Percentiles rank a stretch among this genome's conserved stretches.
Conservation (phyloP, 1,284 basidiomycete genomes). For the Meripilus lineatus region DNA sequence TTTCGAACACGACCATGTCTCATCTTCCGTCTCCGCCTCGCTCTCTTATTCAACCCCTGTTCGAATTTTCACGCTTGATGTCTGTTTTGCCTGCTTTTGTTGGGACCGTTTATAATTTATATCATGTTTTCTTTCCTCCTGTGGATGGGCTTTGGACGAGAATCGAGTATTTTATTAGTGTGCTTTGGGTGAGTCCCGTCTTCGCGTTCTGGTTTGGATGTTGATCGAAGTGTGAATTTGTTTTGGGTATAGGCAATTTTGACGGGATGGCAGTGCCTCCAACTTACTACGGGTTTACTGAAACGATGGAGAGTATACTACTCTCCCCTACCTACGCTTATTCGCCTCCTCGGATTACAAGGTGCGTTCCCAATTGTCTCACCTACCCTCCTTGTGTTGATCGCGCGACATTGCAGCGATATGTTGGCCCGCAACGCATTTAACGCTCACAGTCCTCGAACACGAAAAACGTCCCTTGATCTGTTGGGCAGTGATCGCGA, state of each 20-base stretch:
- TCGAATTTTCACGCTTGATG: conserved; percentile 52
- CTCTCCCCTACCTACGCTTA: conserved; percentile 72
- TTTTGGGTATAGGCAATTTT: conserved; percentile 51
- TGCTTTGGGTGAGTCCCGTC: conserved; percentile 54
- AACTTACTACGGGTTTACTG: conserved; percentile 74
- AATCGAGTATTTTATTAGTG: conserved; percentile 57
- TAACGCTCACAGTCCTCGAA: conserved; percentile 67
- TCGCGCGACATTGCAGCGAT: conserved; percentile 44
- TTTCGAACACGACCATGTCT: conserved; percentile 29
- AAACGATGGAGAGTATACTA: conserved; percentile 82
- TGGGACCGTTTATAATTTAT: conserved; percentile 59
- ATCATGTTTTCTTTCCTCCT: conserved; percentile 42
- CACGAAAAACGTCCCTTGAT: conserved; percentile 58
- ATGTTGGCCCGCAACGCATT: conserved; percentile 83
- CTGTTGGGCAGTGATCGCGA: conserved; percentile 79
- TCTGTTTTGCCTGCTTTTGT: conserved; percentile 66
- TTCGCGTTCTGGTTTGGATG: conserved; percentile 1
- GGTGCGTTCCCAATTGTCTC: conserved; percentile 25
- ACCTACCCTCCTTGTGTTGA: background rate
- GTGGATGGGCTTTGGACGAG: conserved; percentile 24
- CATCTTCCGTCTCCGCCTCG: conserved; percentile 29
- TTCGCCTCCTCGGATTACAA: conserved; percentile 78
- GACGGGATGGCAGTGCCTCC: conserved; percentile 79
- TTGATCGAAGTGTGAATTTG: background rate
- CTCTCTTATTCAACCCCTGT: conserved; percentile 36